Evolutionary conservation across 139 green algal species (phyloP), one percentile per base, ranked within the genome.

Genomic region (Bryopsis sp.): DNA sequence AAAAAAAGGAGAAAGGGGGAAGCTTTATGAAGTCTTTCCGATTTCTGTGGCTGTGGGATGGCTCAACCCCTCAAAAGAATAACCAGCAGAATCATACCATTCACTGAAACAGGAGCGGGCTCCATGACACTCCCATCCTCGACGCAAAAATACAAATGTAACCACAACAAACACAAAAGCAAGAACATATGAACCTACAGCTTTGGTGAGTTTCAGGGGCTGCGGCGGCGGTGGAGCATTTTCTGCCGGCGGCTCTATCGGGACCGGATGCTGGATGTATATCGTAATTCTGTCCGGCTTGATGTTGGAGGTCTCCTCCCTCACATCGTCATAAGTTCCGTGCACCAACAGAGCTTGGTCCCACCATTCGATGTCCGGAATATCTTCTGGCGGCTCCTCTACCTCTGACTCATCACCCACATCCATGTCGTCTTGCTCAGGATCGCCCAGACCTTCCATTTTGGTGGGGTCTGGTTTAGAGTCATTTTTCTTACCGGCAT

Each of bases 311-410:
- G 50, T 58, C 0, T 74, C 63, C 0, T 60, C 39, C 22, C 77
- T 58, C 28, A 72, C 76, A 29, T 19, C 36, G 6, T 80, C 81
- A 58, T 90, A 91, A 31, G 39, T 80, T 7, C 68, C 77, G 8
- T 71, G 72, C 0, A 68, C 72, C 68, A 96, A 74, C 32, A 96
- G 76, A 8, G 70, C 68, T 7, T 71, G 79, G 60, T 88, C 85
- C 86, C 84, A 94, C 89, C 90, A 96, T 74, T 96, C 90, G 59
- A 95, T 83, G 0, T 85, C 84, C 0, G 89, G 89, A 0, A 89
- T 67, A 1, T 68, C 50, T 47, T 79, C 64, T 2, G 32, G 39
- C 46, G 73, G 32, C 57, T 78, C 66, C 0, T 70, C 46, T n/a
- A 50, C 63, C 38, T 71, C 50, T 28, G 36, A 65, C 7, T 62